Conservation (phyloP, 176 grass and related monocot genomes). For the Elymus sibiricus region DNA sequence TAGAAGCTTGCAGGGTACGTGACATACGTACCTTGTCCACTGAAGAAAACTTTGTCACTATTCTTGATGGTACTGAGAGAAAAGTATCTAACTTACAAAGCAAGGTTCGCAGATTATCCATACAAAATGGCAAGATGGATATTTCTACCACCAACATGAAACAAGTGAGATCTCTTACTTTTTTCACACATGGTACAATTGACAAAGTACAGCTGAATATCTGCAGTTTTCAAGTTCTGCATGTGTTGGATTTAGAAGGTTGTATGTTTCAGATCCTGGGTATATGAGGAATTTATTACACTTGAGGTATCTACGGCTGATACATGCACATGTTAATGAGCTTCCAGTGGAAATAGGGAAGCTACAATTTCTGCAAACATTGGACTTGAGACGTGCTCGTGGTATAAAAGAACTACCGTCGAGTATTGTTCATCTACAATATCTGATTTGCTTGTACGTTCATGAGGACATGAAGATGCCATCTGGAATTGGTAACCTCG, state of each 20-base stretch:
- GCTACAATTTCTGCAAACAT: background rate
- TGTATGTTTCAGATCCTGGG: background rate
- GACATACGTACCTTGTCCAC: background rate
- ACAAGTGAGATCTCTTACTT: too few relatives aligned
- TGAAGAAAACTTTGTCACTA: background rate
- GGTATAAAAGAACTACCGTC: background rate
- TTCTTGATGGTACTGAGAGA: background rate
- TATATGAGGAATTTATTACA: background rate
- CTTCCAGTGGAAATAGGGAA: background rate
- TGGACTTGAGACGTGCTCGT: background rate
- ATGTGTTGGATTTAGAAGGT: background rate
- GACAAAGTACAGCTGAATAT: background rate
- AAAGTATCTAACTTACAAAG: background rate
- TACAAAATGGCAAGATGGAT: too few relatives aligned
- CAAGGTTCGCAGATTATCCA: background rate
- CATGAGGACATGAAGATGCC: too few relatives aligned
- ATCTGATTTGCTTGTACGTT: background rate
- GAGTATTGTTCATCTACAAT: background rate
- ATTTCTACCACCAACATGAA: too few relatives aligned
- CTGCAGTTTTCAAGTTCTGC: background rate
- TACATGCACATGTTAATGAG: background rate
- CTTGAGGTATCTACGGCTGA: background rate
- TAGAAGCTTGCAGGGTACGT: background rate
- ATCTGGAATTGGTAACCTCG: too few relatives aligned
- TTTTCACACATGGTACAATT: too few relatives aligned